Evolutionary conservation across 352 stramenopile species (phyloP), one percentile per base, ranked within the genome.

Genomic region (Globisporangium middletonii): DNA sequence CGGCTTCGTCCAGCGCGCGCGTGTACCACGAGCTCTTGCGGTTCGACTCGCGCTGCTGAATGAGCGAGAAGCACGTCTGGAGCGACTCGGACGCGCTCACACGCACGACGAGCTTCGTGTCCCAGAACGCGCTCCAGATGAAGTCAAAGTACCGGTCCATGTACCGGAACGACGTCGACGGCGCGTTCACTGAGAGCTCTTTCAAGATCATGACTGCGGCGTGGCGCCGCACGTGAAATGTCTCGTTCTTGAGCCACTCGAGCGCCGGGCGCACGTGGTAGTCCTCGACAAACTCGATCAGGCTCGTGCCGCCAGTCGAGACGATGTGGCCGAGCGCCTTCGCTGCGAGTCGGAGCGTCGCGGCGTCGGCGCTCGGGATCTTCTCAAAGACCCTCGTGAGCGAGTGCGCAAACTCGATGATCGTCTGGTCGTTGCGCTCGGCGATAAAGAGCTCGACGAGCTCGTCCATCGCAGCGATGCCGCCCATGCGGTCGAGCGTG

Each of bases 71-170:
- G 61, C 79, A 91, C 33, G 83, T 86, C 67, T 94, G 83, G 43
- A 95, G 59, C 35, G 83, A 92, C 57, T 94, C 83, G 53, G 78
- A 88, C 6, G 86, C 83, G 57, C 79, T 90, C 53, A 92, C 82
- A 43, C 85, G 72, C 53, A 92, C 84, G 11, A 85, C 77, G 23
- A 92, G 57, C 55, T 86, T 90, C 9, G 74, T 64, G 71, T 95
- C 86, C 79, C 86, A 91, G 69, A 95, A 94, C 11, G 81, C 86
- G 65, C 83, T 94, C 86, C 86, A 95, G 62, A 94, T 93, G 47
- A 90, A 86, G 67, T 95, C 86, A 62, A 95, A 95, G 71, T 92
- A 95, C 60, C 80, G 85, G 62, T 95, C 86, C 77, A 95, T 90
- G 72, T 95, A 89, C 30, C 86, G 69, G 57, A 92, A 95, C 18